Evolutionary conservation across 2,329 filamentous ascomycete species (phyloP).

Genomic region (Pseudocercospora vitis): DNA sequence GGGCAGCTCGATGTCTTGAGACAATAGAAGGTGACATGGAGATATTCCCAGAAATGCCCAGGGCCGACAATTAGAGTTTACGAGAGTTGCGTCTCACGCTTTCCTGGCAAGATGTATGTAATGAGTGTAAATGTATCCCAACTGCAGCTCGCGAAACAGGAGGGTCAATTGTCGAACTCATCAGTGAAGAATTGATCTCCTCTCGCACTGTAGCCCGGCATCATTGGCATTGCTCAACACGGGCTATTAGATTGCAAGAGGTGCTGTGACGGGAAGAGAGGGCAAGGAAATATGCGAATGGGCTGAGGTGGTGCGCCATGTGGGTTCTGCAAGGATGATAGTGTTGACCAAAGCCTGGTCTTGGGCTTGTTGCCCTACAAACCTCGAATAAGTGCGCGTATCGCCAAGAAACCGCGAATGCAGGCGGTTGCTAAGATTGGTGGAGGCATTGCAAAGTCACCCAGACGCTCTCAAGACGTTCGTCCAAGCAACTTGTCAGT

Average conservation of each 20-base stretch:
- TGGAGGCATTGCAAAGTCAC: not conserved
- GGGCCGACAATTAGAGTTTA: too few relatives aligned
- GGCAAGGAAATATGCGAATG: not conserved
- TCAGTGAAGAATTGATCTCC: slow-evolving; percentile 56
- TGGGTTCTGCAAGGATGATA: slow-evolving; percentile 14
- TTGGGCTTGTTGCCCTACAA: not conserved
- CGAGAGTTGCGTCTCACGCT: too few relatives aligned
- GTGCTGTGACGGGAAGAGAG: slow-evolving; percentile 16
- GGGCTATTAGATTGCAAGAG: slow-evolving; percentile 74
- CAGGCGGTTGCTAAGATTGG: not conserved
- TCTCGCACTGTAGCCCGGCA: slow-evolving; percentile 71
- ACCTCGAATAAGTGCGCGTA: not conserved
- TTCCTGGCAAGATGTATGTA: too few relatives aligned
- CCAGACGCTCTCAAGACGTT: slow-evolving; percentile 20
- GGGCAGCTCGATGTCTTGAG: too few relatives aligned
- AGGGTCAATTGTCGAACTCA: slow-evolving; percentile 32
- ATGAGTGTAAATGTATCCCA: slow-evolving; percentile 29
- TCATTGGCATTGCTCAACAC: slow-evolving; percentile 50
- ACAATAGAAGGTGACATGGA: too few relatives aligned
- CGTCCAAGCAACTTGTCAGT: slow-evolving; percentile 58
- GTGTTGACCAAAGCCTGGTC: not conserved
- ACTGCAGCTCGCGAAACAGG: slow-evolving; percentile 24
- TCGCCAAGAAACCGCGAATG: too few relatives aligned
- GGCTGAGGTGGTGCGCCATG: not conserved
- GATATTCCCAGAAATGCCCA: too few relatives aligned